phyloP scores from a whole-genome alignment of 2,329 filamentous ascomycete genomes.

The Xylaria polymorpha region DNA sequence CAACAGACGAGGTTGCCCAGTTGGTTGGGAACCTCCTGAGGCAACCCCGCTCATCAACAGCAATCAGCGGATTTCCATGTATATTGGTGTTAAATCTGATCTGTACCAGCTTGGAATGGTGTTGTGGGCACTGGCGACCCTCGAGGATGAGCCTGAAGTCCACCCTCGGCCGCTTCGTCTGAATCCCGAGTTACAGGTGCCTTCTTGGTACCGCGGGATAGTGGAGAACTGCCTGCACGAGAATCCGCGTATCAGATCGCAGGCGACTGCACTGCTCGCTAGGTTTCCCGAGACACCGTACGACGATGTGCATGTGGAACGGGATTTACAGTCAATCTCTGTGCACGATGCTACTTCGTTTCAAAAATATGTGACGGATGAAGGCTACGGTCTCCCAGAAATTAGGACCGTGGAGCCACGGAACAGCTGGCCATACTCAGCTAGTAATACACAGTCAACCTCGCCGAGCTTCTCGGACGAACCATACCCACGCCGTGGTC shows the following conservation, averaged over 20 bases:
- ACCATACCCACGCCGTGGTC: constrained; percentile 59
- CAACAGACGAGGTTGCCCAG: constrained; percentile 94
- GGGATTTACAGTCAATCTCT: constrained; percentile 52
- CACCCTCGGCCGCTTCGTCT: constrained; percentile 76
- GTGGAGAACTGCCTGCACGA: constrained; percentile 81
- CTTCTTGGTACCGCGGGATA: constrained; percentile 81
- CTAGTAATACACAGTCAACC: constrained; percentile 51
- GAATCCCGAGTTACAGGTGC: constrained; percentile 70
- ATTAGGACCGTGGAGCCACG: constrained; percentile 57
- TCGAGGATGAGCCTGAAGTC: constrained; percentile 89
- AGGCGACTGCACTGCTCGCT: constrained; percentile 77
- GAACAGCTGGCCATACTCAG: constrained; percentile 58
- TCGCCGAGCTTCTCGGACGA: constrained; percentile 54
- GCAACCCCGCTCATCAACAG: constrained; percentile 85
- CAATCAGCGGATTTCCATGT: constrained; percentile 92
- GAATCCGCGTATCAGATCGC: constrained; percentile 76
- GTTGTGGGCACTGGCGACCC: constrained; percentile 87
- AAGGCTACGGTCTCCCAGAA: constrained; percentile 50
- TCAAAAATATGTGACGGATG: constrained; percentile 55
- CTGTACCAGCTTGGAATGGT: constrained; percentile 98
- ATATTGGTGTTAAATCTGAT: constrained; percentile 97
- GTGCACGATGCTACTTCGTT: constrained; percentile 56
- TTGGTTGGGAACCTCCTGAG: constrained; percentile 97
- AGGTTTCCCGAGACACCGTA: constrained; percentile 68
- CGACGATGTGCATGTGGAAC: constrained; percentile 44